Evolutionary conservation across 495 filamentous ascomycete genomes (phyloP).

Genomic region (Annulohypoxylon nitens): DNA sequence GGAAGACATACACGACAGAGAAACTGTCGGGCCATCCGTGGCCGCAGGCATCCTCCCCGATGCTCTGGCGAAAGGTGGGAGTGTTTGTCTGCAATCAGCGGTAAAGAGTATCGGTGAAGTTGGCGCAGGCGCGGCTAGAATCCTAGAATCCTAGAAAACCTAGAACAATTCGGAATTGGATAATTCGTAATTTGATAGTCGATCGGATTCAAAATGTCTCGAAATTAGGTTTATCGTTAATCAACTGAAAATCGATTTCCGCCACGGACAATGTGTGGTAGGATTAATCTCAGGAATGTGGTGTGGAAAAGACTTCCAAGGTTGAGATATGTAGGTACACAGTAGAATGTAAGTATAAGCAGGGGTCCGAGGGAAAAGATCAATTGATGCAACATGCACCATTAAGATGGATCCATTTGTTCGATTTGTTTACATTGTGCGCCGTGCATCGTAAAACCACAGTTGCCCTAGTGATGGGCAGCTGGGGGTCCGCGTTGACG

Average conservation of each 20-base stretch:
- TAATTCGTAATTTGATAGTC: not conserved
- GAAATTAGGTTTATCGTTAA: constrained; percentile 41
- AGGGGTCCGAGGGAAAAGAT: constrained; percentile 21
- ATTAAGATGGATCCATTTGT: constrained; percentile 13
- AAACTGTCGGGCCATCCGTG: constrained; percentile 51
- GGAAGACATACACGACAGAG: constrained; percentile 49
- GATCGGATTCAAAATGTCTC: constrained; percentile 33
- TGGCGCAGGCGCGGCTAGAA: constrained; percentile 14
- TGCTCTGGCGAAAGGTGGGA: constrained; percentile 16
- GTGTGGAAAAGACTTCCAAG: not conserved
- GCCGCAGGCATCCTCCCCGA: constrained; percentile 50
- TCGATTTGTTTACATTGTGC: not conserved
- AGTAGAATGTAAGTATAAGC: constrained; percentile 16
- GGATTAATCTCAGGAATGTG: constrained; percentile 37
- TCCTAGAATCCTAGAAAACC: not conserved
- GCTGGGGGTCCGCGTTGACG: not conserved
- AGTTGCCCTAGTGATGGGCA: constrained; percentile 8
- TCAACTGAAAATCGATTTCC: constrained; percentile 8
- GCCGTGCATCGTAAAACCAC: not conserved
- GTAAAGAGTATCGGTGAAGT: constrained; percentile 13
- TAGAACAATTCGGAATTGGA: not conserved
- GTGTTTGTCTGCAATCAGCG: constrained; percentile 20
- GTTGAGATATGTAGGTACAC: constrained; percentile 10
- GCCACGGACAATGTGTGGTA: constrained; percentile 13
- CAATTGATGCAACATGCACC: constrained; percentile 9